Percentiles rank a stretch among this genome's conserved stretches.
Conservation (phyloP, 305 asterid genomes). For the Solanum hybrid region DNA sequence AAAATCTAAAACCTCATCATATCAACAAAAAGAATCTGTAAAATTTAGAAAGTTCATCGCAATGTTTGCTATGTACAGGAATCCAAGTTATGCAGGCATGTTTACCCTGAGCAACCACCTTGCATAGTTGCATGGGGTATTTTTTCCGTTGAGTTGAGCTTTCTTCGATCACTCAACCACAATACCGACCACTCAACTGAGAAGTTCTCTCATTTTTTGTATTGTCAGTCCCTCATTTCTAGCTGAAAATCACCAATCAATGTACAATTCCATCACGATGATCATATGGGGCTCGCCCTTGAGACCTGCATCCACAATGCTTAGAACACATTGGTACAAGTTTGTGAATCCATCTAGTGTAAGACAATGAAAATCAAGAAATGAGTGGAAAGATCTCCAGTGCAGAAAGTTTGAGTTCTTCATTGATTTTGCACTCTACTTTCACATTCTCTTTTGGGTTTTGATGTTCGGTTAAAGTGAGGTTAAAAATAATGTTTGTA, state of each 20-base stretch:
- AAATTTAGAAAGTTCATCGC: neutral
- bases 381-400: neutral
- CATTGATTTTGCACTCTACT: neutral
- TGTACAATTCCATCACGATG: neutral
- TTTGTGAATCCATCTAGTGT: neutral
- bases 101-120: neutral
- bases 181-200: neutral
- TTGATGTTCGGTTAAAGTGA: neutral
- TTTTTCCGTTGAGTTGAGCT: neutral
- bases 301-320: constrained; percentile 49
- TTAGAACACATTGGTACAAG: neutral
- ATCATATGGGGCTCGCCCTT: constrained; percentile 81
- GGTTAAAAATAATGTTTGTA: neutral
- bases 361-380: neutral
- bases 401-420: neutral
- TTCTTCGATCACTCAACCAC: constrained; percentile 6
- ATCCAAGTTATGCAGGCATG: neutral
- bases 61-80: constrained; percentile 10
- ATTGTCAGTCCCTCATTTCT: constrained; percentile 2
- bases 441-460: neutral
- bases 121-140: neutral
- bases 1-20: neutral
- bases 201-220: neutral
- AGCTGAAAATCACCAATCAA: neutral
- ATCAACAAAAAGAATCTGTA: neutral